phyloP scores from a whole-genome alignment of 495 filamentous ascomycete genomes.

The Aspergillus campestris region DNA sequence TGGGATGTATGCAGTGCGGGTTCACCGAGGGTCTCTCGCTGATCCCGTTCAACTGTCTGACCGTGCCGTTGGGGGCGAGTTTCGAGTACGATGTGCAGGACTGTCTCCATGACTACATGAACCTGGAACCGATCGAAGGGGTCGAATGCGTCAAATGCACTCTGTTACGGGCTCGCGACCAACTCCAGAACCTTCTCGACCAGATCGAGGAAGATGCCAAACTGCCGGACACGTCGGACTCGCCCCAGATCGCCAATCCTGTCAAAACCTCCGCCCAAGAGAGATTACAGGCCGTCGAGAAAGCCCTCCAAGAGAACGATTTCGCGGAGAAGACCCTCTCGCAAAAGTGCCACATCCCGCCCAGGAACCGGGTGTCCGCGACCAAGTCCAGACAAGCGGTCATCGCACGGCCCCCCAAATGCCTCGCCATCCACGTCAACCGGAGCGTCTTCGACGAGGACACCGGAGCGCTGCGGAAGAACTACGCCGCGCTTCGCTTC shows the following conservation, averaged over 20 bases:
- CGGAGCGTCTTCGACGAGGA: constrained; percentile 81
- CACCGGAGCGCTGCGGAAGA: constrained; percentile 73
- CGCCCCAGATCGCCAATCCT: constrained; percentile 19
- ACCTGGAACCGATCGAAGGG: constrained; percentile 72
- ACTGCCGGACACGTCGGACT: constrained; percentile 9
- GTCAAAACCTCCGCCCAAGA: constrained; percentile 28
- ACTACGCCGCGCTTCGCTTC: constrained; percentile 67
- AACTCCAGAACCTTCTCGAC: constrained; percentile 39
- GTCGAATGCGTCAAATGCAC: constrained; percentile 93
- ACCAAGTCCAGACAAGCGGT: constrained; percentile 87
- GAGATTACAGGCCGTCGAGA: constrained; percentile 53
- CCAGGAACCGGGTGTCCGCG: constrained; percentile 56
- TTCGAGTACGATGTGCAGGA: constrained; percentile 58
- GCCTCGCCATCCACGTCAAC: constrained; percentile 80
- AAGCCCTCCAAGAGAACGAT: constrained; percentile 68
- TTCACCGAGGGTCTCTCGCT: constrained; percentile 79
- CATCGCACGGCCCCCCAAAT: constrained; percentile 69
- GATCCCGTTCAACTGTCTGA: constrained; percentile 90
- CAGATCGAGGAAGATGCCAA: constrained; percentile 24
- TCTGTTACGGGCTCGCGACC: constrained; percentile 46
- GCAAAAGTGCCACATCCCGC: constrained; percentile 62
- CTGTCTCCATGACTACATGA: constrained; percentile 77
- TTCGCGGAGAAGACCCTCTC: constrained; percentile 68
- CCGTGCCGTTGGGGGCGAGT: constrained; percentile 60
- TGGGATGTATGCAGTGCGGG: constrained; percentile 79